Evolutionary conservation across 352 stramenopile genomes (phyloP).

Genomic region (Phytopythium litorale): DNA sequence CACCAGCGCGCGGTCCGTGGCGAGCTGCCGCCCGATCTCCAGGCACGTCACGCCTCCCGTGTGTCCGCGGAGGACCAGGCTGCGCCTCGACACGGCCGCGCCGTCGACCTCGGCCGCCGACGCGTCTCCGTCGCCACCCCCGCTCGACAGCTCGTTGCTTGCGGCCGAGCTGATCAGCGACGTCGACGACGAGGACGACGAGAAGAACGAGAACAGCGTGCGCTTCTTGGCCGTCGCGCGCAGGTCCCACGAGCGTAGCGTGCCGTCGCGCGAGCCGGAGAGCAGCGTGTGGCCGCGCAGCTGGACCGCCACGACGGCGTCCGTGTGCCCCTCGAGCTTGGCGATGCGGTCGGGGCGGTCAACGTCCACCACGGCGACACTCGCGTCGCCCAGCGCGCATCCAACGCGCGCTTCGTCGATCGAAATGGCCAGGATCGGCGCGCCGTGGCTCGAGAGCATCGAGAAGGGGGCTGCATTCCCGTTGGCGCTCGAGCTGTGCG

Average conservation of each 20-base stretch:
- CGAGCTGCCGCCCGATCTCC: constrained; percentile 70
- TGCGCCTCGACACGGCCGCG: constrained; percentile 49
- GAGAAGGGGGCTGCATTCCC: constrained; percentile 3
- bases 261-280: constrained; percentile 68
- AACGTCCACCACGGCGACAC: constrained; percentile 38
- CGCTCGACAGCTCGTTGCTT: not conserved
- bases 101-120: constrained; percentile 42
- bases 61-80: constrained; percentile 64
- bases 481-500: not conserved
- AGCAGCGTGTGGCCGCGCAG: constrained; percentile 60
- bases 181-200: constrained; percentile 6
- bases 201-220: constrained; percentile 66
- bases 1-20: constrained; percentile 47
- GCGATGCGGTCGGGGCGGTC: constrained; percentile 25
- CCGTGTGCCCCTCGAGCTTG: constrained; percentile 53
- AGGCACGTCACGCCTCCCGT: constrained; percentile 56
- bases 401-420: constrained; percentile 44
- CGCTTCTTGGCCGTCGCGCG: constrained; percentile 52
- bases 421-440: constrained; percentile 52
- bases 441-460: constrained; percentile 14
- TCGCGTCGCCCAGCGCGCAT: constrained; percentile 41
- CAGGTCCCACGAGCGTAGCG: constrained; percentile 70
- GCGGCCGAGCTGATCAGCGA: not conserved
- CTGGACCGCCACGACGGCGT: constrained; percentile 49
- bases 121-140: constrained; percentile 3